Evolutionary conservation across 2,329 filamentous ascomycete genomes (phyloP), one percentile per base, ranked within the genome.

Genomic region (Zasmidium citrigriseum): DNA sequence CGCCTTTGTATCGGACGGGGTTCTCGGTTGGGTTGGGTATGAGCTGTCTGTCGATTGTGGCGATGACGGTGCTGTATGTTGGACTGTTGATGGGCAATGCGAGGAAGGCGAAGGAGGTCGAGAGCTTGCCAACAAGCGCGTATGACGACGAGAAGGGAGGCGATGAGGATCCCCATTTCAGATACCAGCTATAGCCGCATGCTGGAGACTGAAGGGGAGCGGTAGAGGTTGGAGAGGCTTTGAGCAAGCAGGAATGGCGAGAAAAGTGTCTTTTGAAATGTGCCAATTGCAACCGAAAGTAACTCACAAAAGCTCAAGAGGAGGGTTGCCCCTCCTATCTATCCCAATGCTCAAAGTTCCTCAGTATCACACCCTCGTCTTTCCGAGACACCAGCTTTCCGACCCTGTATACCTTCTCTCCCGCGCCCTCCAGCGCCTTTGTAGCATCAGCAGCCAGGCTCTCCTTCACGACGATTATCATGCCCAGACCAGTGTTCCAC

Each of bases 401-500:
- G 60, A 98, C 86, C 23, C 78, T 82, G 72, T 84, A 91, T 2
- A 96, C 91, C 58, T 80, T 87, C 81, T 97, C 93, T 16, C 90
- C 90, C 47, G 84, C 81, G 23, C 78, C 80, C 68, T 86, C 80
- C 21, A 97, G 78, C 46, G 84, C 78, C 53, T 79, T 75, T 20
- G 80, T 79, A 1, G 90, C 86, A 38, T 81, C 79, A 4, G 84
- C 81, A 1, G 82, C 90, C 65, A 89, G 83, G 29, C 78, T 82
- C 56, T 83, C 79, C 24, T 83, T 84, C 2, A 97, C 91, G 4
- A 92, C 91, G 25, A 93, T 81, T 4, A 97, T 90, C 93, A 99
- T 98, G 48, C 95, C 95, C 46, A 99, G 79, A 52, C 95, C 95
- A 7, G 89, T 92, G 79, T 99, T 99, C 83, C 96, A 98, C 1